These are phyloP conservation scores for Parasarocladium wereldwijsianum DNA, from an alignment of 2,329 filamentous ascomycete species.

Conservation along the genomic window DNA sequence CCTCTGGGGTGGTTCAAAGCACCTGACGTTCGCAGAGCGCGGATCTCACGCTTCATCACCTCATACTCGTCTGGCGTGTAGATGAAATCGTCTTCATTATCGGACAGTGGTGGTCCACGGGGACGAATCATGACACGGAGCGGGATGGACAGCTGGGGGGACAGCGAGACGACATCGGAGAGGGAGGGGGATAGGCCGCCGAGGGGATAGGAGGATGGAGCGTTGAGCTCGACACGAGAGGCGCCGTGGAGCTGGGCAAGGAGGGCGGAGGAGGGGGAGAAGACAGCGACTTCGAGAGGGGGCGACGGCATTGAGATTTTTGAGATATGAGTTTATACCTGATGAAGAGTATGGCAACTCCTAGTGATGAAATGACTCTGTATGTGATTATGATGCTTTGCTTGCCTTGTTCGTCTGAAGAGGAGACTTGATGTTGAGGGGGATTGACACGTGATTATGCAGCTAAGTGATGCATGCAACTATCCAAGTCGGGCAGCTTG, in stretches of 20 bases:
- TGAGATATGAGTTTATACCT: too few relatives aligned
- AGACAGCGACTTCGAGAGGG: constrained; percentile 38
- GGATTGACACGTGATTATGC: too few relatives aligned
- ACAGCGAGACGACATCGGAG: constrained; percentile 20
- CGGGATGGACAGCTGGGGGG: constrained; percentile 17
- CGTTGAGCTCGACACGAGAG: constrained; percentile 39
- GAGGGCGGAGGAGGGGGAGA: constrained; percentile 26
- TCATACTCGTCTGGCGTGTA: constrained; percentile 29
- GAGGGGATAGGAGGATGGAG: constrained; percentile 28
- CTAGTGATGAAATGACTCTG: too few relatives aligned
- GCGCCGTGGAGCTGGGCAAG: constrained; percentile 27
- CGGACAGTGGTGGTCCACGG: constrained; percentile 12
- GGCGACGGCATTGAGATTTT: background rate
- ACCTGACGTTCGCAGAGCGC: constrained; percentile 19
- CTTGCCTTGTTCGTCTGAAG: too few relatives aligned
- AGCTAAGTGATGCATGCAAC: too few relatives aligned
- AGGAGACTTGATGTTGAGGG: too few relatives aligned
- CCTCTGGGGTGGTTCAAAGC: constrained; percentile 23
- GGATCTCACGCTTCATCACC: constrained; percentile 26
- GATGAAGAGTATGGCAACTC: too few relatives aligned
- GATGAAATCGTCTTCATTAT: constrained; percentile 29
- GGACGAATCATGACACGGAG: constrained; percentile 43
- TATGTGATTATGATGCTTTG: too few relatives aligned
- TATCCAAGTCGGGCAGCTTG: too few relatives aligned
- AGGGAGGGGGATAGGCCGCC: constrained; percentile 37